Evolutionary conservation across 306 rosid genomes (phyloP).

Genomic region (Trifolium dubium): DNA sequence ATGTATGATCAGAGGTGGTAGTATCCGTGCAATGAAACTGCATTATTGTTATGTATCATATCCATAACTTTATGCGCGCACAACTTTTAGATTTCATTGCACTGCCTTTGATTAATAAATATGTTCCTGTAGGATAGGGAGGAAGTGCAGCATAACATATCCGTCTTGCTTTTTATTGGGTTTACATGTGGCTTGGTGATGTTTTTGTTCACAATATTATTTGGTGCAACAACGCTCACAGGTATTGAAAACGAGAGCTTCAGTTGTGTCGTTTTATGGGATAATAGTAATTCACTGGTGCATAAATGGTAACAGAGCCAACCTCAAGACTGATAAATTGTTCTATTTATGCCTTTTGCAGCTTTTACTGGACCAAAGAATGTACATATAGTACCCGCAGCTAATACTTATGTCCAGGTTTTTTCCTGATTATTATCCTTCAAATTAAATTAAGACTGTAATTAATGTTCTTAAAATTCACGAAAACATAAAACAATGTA

Average conservation of each 20-base stretch:
- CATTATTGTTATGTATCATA: not conserved
- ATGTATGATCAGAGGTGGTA: constrained; percentile 3
- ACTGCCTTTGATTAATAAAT: constrained; percentile 21
- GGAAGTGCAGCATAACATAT: constrained; percentile 72
- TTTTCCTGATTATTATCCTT: constrained; percentile 29
- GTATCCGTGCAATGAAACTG: not conserved
- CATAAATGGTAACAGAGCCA: constrained; percentile 36
- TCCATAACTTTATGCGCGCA: constrained; percentile 13
- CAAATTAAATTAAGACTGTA: constrained; percentile 19
- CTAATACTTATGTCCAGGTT: constrained; percentile 88
- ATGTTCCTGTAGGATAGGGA: constrained; percentile 71
- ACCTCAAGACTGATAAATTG: constrained; percentile 48
- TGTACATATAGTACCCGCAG: constrained; percentile 72
- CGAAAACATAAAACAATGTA: constrained; percentile 4
- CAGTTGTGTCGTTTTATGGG: constrained; percentile 32
- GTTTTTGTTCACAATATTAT: constrained; percentile 73
- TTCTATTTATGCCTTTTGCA: constrained; percentile 50
- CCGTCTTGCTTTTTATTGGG: constrained; percentile 78
- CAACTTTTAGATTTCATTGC: constrained; percentile 13
- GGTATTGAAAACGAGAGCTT: constrained; percentile 57
- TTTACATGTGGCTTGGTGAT: constrained; percentile 73
- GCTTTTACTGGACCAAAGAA: constrained; percentile 84
- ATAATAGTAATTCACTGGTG: constrained; percentile 29
- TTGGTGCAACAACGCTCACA: constrained; percentile 67
- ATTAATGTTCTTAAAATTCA: not conserved